Percentiles rank a stretch among this genome's conserved stretches.
Evolutionary conservation across 2,329 filamentous ascomycete genomes (phyloP).

Genomic region (Hypoxylon sp.): DNA sequence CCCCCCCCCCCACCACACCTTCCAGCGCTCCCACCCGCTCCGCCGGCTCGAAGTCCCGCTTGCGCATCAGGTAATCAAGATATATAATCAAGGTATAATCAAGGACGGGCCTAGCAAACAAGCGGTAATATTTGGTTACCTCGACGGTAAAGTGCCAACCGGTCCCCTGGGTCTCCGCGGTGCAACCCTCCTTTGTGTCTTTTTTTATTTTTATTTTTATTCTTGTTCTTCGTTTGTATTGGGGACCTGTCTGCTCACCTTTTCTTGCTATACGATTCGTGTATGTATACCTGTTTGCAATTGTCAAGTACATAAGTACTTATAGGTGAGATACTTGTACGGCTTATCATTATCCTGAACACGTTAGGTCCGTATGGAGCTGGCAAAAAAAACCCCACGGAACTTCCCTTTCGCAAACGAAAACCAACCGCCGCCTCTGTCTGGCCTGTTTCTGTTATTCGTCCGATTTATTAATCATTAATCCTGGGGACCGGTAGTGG

Average conservation of each 20-base stretch:
- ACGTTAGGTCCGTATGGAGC: too few relatives aligned
- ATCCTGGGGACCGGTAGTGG: not conserved
- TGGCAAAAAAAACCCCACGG: too few relatives aligned
- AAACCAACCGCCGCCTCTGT: not conserved
- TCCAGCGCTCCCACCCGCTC: constrained; percentile 23
- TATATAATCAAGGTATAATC: constrained; percentile 30
- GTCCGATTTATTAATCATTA: not conserved
- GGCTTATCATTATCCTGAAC: too few relatives aligned
- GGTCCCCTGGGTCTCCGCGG: constrained; percentile 32
- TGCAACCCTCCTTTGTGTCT: constrained; percentile 23
- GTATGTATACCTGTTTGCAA: too few relatives aligned
- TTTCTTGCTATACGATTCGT: too few relatives aligned
- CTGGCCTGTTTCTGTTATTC: not conserved
- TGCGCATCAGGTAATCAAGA: constrained; percentile 18
- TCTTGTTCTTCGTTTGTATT: not conserved
- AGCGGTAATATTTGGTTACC: not conserved
- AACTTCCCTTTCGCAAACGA: not conserved
- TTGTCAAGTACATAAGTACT: too few relatives aligned
- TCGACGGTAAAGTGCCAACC: constrained; percentile 13
- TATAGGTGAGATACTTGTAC: too few relatives aligned
- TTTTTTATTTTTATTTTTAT: constrained; percentile 5
- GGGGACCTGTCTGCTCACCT: too few relatives aligned
- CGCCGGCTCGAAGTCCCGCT: constrained; percentile 36
- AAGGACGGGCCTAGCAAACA: not conserved
- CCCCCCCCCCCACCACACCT: too few relatives aligned